phyloP scores from a whole-genome alignment of 2,329 filamentous ascomycete species.

The Apiospora hydei region DNA sequence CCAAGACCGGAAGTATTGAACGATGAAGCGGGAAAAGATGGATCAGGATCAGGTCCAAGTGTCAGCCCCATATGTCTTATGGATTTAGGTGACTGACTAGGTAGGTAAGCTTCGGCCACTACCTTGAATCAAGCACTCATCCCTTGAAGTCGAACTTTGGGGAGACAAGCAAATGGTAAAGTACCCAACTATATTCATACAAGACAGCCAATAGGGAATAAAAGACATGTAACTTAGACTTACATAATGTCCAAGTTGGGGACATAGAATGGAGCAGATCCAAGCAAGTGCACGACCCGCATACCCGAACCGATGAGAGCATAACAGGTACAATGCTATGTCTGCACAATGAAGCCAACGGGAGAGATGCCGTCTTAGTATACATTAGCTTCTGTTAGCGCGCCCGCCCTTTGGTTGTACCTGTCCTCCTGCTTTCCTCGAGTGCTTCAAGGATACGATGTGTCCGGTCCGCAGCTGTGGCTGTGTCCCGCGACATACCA shows the following conservation, averaged over 20 bases:
- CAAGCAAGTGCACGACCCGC: neutral
- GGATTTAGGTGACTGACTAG: neutral
- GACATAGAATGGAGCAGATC: neutral
- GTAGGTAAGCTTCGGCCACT: neutral
- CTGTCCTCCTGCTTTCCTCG: neutral
- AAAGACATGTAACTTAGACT: too few species aligned
- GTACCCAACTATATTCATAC: too few species aligned
- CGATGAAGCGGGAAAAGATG: slow-evolving; percentile 8
- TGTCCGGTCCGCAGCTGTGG: slow-evolving; percentile 14
- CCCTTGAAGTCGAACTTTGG: too few species aligned
- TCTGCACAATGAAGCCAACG: neutral
- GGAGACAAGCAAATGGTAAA: too few species aligned
- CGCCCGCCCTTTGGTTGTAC: neutral
- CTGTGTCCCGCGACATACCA: slow-evolving; percentile 12
- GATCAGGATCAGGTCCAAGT: neutral
- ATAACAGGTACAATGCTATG: neutral
- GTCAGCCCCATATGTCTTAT: neutral
- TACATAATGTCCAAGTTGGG: too few species aligned
- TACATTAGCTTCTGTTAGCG: neutral
- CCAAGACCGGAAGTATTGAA: neutral
- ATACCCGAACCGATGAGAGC: neutral
- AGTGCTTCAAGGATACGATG: neutral
- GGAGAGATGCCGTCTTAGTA: slow-evolving; percentile 4
- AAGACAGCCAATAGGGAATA: too few species aligned
- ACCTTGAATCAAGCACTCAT: too few species aligned